Evolutionary conservation across 495 filamentous ascomycete genomes (phyloP), one percentile per base, ranked within the genome.

Genomic region (Jackrogersella multiformis): DNA sequence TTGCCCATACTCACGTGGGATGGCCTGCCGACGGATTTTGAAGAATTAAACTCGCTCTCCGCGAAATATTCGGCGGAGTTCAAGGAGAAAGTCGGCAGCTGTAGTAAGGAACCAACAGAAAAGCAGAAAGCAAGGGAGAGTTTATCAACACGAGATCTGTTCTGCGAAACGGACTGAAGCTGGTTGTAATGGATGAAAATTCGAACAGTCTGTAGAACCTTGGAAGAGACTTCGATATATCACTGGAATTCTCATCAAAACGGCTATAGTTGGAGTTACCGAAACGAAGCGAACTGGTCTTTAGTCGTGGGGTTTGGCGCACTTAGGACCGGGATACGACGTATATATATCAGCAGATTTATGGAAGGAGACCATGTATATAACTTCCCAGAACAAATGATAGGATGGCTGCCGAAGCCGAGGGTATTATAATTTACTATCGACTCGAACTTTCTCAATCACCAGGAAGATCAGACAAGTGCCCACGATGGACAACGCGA

Each of bases 401-500:
- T n/a, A 1, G n/a, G 24, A 45, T n/a, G 38, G 41, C 20, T 42
- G 36, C 35, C 20, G 12, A 41, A 32, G 32, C 44, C n/a, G 38
- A 42, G 9, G 23, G 44, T 34, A 49, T 57, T 10, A 10, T 56
- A 10, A 52, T 62, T 48, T 55, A n/a, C 36, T 48, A n/a, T 44
- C 46, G n/a, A 4, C 58, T 30, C 53, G 45, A 3, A 75, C 44
- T 58, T 73, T 80, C 32, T 76, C 75, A 20, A 82, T 69, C 6
- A 81, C 73, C 20, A 86, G 56, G 15, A 86, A 72, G n/a, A 83
- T 73, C 1, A 86, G 68, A 53, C 92, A 97, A 42, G 92, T 88
- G 13, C 87, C 92, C 28, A 97, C 79, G 65, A 98, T 98, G 6
- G 85, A 87, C 18, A 84, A 77, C n/a, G 92, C 88, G 15, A 97